Evolutionary conservation across 2,329 filamentous ascomycete genomes (phyloP).

Genomic region (Dactylellina sp.): DNA sequence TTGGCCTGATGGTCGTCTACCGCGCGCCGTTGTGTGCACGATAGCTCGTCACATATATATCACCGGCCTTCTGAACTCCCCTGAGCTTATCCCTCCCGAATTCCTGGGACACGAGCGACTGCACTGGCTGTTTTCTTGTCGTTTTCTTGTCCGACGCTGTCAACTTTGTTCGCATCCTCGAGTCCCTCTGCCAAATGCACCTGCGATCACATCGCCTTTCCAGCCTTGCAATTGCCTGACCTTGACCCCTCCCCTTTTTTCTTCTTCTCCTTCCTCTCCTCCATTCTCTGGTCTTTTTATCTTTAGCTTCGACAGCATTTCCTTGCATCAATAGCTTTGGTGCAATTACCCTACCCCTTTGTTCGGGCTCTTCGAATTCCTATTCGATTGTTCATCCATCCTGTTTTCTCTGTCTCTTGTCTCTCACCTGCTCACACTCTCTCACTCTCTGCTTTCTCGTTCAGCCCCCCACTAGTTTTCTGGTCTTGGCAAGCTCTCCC

Average conservation of each 20-base stretch:
- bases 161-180: background rate
- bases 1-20: constrained; percentile 10
- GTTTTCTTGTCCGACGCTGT: constrained; percentile 3
- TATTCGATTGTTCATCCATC: no score
- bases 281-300: background rate
- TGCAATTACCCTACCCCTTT: no score
- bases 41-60: constrained; percentile 3
- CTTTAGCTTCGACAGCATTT: no score
- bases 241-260: background rate
- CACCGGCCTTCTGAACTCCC: constrained; percentile 1
- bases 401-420: no score
- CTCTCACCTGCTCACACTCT: no score
- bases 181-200: background rate
- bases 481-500: background rate
- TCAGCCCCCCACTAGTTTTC: constrained; percentile 4
- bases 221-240: background rate
- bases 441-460: constrained; percentile 6
- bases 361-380: no score
- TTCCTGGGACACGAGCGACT: constrained; percentile 32
- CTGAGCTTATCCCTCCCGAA: constrained; percentile 13
- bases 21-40: constrained; percentile 12
- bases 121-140: constrained; percentile 16
- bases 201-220: background rate
- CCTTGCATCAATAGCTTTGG: no score
- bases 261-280: background rate